Evolutionary conservation across 1,139 yeast species (phyloP).

Genomic region (Diutina siamensis): DNA sequence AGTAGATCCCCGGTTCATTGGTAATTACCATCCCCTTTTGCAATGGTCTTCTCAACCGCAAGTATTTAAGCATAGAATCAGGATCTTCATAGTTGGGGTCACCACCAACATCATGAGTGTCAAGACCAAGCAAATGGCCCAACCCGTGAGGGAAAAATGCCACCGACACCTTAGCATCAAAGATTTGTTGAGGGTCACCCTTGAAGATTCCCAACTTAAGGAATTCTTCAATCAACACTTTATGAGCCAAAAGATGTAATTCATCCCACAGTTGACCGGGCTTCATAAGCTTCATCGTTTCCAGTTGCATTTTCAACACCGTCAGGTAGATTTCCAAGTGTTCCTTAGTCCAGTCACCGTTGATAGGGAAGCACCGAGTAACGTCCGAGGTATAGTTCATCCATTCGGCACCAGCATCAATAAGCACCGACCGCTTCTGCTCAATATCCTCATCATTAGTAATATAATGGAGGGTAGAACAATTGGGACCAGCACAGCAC

Average conservation of each 20-base stretch:
- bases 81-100: slow-evolving; percentile 73
- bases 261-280: slow-evolving; percentile 87
- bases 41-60: slow-evolving; percentile 69
- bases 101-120: slow-evolving; percentile 94
- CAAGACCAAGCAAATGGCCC: slow-evolving; percentile 90
- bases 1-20: slow-evolving; percentile 91
- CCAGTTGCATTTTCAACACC: slow-evolving; percentile 76
- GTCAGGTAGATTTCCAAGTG: slow-evolving; percentile 71
- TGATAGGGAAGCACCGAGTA: slow-evolving; percentile 87
- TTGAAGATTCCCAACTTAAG: slow-evolving; percentile 68
- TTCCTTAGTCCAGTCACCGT: slow-evolving; percentile 82
- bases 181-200: slow-evolving; percentile 53
- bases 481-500: slow-evolving; percentile 86
- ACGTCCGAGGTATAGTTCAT: slow-evolving; percentile 86
- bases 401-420: slow-evolving; percentile 99
- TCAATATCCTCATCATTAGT: slow-evolving; percentile 63
- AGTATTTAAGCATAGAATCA: slow-evolving; percentile 60
- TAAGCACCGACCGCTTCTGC: slow-evolving; percentile 50
- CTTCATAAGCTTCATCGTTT: slow-evolving; percentile 54
- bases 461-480: slow-evolving; percentile 85
- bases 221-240: slow-evolving; percentile 60
- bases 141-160: slow-evolving; percentile 91
- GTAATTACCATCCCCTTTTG: slow-evolving; percentile 78
- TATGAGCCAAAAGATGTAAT: slow-evolving; percentile 70
- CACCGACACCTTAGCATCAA: slow-evolving; percentile 56